Conservation (phyloP, 306 rosid genomes). For the Quercus rubra region DNA sequence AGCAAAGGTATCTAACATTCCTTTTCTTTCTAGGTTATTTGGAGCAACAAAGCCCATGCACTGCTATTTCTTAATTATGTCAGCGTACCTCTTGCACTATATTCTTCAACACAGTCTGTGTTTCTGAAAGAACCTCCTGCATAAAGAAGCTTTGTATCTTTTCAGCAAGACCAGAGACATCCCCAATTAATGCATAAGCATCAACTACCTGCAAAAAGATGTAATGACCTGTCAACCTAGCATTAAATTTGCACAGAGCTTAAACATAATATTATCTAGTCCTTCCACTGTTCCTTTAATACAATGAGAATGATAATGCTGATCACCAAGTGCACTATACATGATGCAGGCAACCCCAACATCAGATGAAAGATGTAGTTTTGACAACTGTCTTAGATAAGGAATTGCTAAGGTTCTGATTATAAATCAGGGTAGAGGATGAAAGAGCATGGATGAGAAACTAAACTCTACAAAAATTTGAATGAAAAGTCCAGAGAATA, state of each 20-base stretch:
- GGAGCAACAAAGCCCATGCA: neutral
- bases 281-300: neutral
- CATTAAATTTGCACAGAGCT: slow-evolving; percentile 16
- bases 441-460: neutral
- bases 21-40: neutral
- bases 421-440: neutral
- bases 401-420: slow-evolving; percentile 7
- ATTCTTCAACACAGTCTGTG: slow-evolving; percentile 72
- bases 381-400: neutral
- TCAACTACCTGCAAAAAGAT: slow-evolving; percentile 71
- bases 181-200: slow-evolving; percentile 97
- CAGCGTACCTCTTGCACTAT: slow-evolving; percentile 71
- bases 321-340: neutral
- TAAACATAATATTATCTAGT: neutral
- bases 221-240: slow-evolving; percentile 25
- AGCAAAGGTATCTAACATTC: slow-evolving; percentile 1
- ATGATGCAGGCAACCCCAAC: neutral
- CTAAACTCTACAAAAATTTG: neutral
- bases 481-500: neutral
- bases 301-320: neutral
- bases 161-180: slow-evolving; percentile 90
- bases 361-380: neutral
- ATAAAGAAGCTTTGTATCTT: slow-evolving; percentile 98
- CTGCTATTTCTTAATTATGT: slow-evolving; percentile 1
- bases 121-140: slow-evolving; percentile 98